phyloP scores from a whole-genome alignment of 1,284 basidiomycete species.

The Neolentinus lepideus region DNA sequence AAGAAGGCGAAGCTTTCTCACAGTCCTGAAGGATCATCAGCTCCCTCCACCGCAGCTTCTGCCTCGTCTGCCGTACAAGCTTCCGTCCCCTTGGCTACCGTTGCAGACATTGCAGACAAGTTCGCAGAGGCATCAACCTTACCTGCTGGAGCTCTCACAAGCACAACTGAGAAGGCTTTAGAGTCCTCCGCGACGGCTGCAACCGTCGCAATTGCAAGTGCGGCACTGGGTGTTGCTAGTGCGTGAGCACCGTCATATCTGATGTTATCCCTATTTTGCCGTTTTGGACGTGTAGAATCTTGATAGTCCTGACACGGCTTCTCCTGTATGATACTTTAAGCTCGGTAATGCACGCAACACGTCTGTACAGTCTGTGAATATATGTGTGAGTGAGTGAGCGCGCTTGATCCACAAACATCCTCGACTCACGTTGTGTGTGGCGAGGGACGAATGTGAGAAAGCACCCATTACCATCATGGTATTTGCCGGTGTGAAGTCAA shows the following conservation, averaged over 20 bases:
- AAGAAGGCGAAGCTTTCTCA: slow-evolving; percentile 68
- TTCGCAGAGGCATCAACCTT: not conserved
- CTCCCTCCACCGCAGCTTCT: not conserved
- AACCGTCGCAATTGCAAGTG: slow-evolving; percentile 3
- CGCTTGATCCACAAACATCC: too few relatives aligned
- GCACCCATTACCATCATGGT: too few relatives aligned
- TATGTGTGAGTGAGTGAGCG: too few relatives aligned
- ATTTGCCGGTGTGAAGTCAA: too few relatives aligned
- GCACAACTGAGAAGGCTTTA: not conserved
- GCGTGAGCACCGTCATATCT: not conserved
- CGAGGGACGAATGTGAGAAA: too few relatives aligned
- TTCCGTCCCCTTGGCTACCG: not conserved
- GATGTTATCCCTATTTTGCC: not conserved
- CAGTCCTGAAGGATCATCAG: not conserved
- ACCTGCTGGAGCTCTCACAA: not conserved
- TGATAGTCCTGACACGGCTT: too few relatives aligned
- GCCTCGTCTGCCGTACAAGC: not conserved
- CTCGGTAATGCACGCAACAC: too few relatives aligned
- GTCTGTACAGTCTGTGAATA: too few relatives aligned
- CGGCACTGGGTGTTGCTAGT: not conserved
- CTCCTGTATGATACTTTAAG: too few relatives aligned
- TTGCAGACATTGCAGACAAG: not conserved
- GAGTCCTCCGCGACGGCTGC: slow-evolving; percentile 7
- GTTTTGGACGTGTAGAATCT: not conserved
- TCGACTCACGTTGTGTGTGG: too few relatives aligned